Evolutionary conservation across 2,329 filamentous ascomycete species (phyloP), one percentile per base, ranked within the genome.

Genomic region (Alternaria brassicicola): DNA sequence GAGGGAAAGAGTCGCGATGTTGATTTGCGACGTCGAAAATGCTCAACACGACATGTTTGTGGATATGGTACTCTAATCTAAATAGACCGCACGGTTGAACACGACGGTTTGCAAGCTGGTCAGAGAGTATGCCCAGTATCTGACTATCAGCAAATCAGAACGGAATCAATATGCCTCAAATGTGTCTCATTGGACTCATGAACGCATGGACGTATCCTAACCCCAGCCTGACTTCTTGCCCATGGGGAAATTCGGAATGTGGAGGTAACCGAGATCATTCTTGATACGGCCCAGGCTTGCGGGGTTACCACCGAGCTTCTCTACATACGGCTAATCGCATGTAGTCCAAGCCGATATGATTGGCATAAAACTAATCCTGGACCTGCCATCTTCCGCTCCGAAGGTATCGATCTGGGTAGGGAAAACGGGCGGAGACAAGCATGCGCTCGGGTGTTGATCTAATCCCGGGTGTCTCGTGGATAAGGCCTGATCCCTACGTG

Each of bases 181-280:
- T 9, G 9, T 6, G 4, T 35, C 13, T 35, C 19, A 47, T 47
- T 47, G 41, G 43, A 50, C 48, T 59, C 59, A 56, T 56, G 48
- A 55, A 56, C 48, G 62, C 59, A 56, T 56, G 48, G 57, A 56
- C 52, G 19, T 33, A 31, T 33, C 28, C 21, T 28, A 39, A 49
- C 53, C 55, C 55, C 53, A 57, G 47, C 12, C 38, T 39, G 35
- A 49, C 31, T 51, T 26, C 30, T 33, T 30, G 54, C 55, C 55
- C 55, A 49, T 59, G 65, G 64, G 61, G 59, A 53, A 46, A 50
- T 41, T 64, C 61, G 62, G 64, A 61, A 60, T 63, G 61, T 64
- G 64, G 61, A 57, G 64, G 48, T 7, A 33, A 38, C 12, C n/a
- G 26, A 51, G 17, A 39, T 48, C 45, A 42, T 36, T 10, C 52